These are phyloP conservation scores for Raddia distichophylla DNA, from an alignment of 176 grass and related monocot genomes.

Conservation along the genomic window DNA sequence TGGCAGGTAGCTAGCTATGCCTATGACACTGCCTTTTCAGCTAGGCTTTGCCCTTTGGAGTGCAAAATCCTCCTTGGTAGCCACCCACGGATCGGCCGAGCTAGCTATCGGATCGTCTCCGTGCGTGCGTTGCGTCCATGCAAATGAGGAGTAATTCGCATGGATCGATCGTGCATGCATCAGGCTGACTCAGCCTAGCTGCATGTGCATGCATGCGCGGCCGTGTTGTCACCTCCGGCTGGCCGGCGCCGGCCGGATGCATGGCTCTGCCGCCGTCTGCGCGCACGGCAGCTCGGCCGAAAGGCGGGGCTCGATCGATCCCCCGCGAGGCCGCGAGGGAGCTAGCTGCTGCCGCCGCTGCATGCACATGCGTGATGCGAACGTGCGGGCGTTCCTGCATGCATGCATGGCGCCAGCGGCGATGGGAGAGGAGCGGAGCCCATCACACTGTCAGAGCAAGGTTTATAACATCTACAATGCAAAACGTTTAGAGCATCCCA, in stretches of 20 bases:
- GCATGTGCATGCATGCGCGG: too few species aligned
- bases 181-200: too few species aligned
- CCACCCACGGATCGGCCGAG: neutral
- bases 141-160: slow-evolving; percentile 1
- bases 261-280: neutral
- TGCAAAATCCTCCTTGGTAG: slow-evolving; percentile 37
- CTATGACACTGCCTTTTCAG: neutral
- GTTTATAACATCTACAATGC: too few species aligned
- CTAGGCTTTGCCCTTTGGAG: neutral
- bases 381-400: neutral
- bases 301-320: neutral
- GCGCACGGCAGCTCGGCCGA: slow-evolving; percentile 14
- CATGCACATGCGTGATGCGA: neutral
- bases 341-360: neutral
- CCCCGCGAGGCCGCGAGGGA: too few species aligned
- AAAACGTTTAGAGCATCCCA: too few species aligned
- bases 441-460: too few species aligned
- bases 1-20: neutral
- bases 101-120: neutral
- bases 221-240: slow-evolving; percentile 21
- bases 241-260: neutral
- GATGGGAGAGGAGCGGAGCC: neutral
- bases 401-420: slow-evolving; percentile 16
- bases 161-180: too few species aligned
- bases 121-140: neutral